Percentiles rank a stretch among this genome's conserved stretches.
Conservation (phyloP, 176 grass and related monocot species). For the Avena atlantica region DNA sequence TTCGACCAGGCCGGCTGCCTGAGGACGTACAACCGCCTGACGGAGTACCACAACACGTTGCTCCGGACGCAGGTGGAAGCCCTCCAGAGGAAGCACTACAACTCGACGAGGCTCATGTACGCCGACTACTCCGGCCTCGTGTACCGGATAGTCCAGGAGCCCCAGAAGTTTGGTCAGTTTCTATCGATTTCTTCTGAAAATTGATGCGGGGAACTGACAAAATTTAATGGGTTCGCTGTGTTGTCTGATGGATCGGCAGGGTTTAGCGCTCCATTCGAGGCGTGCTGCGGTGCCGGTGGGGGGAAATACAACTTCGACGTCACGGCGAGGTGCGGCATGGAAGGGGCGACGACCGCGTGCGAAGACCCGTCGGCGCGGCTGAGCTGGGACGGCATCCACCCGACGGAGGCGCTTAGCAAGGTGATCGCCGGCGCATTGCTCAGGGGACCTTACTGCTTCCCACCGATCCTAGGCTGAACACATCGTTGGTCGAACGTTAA, state of each 20-base stretch:
- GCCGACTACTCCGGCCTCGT: slow-evolving; percentile 43
- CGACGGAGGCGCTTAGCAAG: slow-evolving; percentile 55
- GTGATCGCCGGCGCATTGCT: slow-evolving; percentile 50
- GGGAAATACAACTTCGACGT: slow-evolving; percentile 51
- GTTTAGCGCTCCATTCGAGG: slow-evolving; percentile 35
- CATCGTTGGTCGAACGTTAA: neutral
- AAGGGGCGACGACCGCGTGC: slow-evolving; percentile 44
- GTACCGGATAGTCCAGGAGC: slow-evolving; percentile 38
- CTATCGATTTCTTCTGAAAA: neutral
- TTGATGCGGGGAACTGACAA: neutral
- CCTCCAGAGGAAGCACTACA: slow-evolving; percentile 20
- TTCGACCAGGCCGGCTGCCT: slow-evolving; percentile 45
- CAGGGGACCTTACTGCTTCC: slow-evolving; percentile 51
- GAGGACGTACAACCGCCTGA: slow-evolving; percentile 41
- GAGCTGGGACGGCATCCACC: slow-evolving; percentile 68
- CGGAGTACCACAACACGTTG: slow-evolving; percentile 44
- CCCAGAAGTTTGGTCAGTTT: slow-evolving; percentile 43
- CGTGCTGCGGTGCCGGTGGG: slow-evolving; percentile 51
- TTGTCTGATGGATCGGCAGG: neutral
- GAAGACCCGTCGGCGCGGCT: slow-evolving; percentile 26
- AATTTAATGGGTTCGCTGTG: no score
- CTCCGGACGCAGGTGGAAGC: slow-evolving; percentile 18
- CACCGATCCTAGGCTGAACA: slow-evolving; percentile 23
- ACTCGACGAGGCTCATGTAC: slow-evolving; percentile 44
- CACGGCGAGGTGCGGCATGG: slow-evolving; percentile 41